Conservation (phyloP, 2,329 filamentous ascomycete species). For the Aureobasidium sp. region DNA sequence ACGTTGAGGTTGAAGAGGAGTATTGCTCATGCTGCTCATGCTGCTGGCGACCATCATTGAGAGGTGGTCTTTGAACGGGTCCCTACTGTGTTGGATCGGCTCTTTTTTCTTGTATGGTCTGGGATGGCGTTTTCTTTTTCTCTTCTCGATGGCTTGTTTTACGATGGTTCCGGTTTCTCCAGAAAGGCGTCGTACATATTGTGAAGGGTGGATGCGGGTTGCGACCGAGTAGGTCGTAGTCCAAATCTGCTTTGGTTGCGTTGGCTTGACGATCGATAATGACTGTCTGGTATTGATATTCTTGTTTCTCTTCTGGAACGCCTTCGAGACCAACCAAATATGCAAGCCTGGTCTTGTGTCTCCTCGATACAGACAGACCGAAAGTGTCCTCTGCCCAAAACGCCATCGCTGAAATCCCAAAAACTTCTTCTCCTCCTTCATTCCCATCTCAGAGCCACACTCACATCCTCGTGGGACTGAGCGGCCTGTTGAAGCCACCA, state of each 20-base stretch:
- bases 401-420: background rate
- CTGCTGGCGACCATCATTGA: background rate
- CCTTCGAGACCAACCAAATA: background rate
- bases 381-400: background rate
- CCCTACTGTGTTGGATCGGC: too few relatives aligned
- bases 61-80: background rate
- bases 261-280: background rate
- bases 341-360: background rate
- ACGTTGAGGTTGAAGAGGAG: slow-evolving; percentile 4
- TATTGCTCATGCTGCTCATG: background rate
- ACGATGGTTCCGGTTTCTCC: background rate
- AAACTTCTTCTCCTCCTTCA: slow-evolving; percentile 29
- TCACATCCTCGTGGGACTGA: slow-evolving; percentile 39
- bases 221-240: background rate
- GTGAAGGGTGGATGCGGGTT: background rate
- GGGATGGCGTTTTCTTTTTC: background rate
- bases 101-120: background rate
- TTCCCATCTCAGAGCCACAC: too few relatives aligned
- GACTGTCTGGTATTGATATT: background rate
- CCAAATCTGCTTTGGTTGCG: background rate
- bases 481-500: slow-evolving; percentile 71
- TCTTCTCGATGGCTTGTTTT: background rate
- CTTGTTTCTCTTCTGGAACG: background rate
- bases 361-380: background rate
- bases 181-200: background rate